A percentile compares a stretch with the other conserved stretches of the same genome.
Conservation (phyloP, 1,139 yeast genomes). For the Geotrichum histeridarum region DNA sequence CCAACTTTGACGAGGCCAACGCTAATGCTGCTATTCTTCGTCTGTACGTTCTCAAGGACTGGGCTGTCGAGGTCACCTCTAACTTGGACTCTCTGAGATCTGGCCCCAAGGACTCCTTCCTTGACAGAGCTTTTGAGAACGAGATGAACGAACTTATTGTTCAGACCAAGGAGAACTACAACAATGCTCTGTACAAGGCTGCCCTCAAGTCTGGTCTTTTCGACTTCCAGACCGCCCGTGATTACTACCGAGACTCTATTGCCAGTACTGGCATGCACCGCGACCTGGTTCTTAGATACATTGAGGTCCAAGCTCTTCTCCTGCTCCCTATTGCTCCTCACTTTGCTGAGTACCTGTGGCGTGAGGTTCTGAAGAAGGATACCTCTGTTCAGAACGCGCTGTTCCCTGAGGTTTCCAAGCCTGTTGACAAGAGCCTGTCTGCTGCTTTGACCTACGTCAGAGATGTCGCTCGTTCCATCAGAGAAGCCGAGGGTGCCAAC, state of each 20-base stretch:
- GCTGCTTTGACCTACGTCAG: constrained; percentile 78
- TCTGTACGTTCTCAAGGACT: constrained; percentile 84
- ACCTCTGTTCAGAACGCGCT: constrained; percentile 61
- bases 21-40: constrained; percentile 97
- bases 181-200: constrained; percentile 71
- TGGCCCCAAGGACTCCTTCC: constrained; percentile 63
- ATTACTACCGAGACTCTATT: constrained; percentile 85
- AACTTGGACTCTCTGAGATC: constrained; percentile 56
- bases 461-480: constrained; percentile 69
- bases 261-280: constrained; percentile 66
- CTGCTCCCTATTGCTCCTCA: constrained; percentile 95
- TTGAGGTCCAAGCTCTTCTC: constrained; percentile 77
- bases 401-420: constrained; percentile 72
- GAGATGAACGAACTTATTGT: constrained; percentile 84
- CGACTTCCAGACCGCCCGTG: constrained; percentile 92
- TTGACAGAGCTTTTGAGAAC: constrained; percentile 85
- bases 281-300: constrained; percentile 73
- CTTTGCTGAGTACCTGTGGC: constrained; percentile 83
- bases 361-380: constrained; percentile 62
- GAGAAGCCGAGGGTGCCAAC: constrained; percentile 87
- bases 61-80: constrained; percentile 76
- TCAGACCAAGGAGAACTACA: constrained; percentile 65
- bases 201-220: constrained; percentile 89
- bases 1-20: constrained; percentile 92
- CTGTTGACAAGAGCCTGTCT: constrained; percentile 54